Percentiles rank a stretch among this genome's conserved stretches.
These are phyloP conservation scores for Karstenula rhodostoma DNA, from an alignment of 2,329 filamentous ascomycete genomes.

Conservation along the genomic window DNA sequence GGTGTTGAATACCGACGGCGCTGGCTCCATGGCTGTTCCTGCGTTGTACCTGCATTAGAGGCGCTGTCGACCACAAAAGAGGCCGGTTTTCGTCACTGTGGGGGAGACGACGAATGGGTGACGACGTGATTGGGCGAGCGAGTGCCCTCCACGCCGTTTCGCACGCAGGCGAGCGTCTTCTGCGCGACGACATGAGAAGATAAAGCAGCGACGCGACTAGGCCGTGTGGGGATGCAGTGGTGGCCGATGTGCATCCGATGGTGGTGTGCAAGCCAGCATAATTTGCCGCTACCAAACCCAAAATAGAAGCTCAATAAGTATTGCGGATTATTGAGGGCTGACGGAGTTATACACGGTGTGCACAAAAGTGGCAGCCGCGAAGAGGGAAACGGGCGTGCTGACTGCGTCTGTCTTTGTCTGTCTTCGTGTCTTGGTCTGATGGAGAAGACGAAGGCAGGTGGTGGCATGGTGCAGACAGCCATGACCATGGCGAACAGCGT, in stretches of 20 bases:
- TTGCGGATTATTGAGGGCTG: constrained; percentile 43
- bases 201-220: constrained; percentile 40
- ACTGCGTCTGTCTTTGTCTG: constrained; percentile 14
- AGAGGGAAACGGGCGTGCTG: constrained; percentile 27
- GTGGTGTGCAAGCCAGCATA: constrained; percentile 43
- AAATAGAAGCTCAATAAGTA: constrained; percentile 41
- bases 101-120: constrained; percentile 28
- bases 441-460: not conserved
- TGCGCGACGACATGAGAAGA: constrained; percentile 8
- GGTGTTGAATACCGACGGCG: constrained; percentile 22
- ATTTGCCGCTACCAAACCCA: constrained; percentile 36
- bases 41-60: constrained; percentile 53
- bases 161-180: constrained; percentile 38
- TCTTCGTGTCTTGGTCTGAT: too few relatives aligned
- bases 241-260: constrained; percentile 38
- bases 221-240: constrained; percentile 29
- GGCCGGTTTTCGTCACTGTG: constrained; percentile 39
- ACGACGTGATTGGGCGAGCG: constrained; percentile 35
- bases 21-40: constrained; percentile 43
- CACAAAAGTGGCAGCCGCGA: constrained; percentile 35
- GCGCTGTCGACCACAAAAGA: constrained; percentile 31
- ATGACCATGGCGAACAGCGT: constrained; percentile 23
- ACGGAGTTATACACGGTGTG: constrained; percentile 39
- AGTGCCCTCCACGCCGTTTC: constrained; percentile 38
- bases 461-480: constrained; percentile 9